Base-by-base conservation (phyloP, 2,329 filamentous ascomycete species). In the Colletotrichum musicola region DNA sequence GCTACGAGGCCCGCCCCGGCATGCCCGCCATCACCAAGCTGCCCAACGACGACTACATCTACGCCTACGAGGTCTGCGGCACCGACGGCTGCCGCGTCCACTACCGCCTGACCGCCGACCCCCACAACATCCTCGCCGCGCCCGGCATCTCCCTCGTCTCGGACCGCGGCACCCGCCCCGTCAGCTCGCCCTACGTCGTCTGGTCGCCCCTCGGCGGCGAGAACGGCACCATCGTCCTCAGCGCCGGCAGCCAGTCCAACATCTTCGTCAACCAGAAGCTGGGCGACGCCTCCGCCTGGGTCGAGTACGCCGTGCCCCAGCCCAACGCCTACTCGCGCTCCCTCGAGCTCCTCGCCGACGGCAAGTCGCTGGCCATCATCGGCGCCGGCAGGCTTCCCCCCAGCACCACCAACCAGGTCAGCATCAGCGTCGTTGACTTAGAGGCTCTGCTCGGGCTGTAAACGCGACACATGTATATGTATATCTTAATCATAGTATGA, bases 11-110 rank as follows among this genome's bases (percentile, higher is more conserved):
- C 64, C 87, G 91, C 1, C 91, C 91, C 0, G 91, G 90, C 59
- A 93, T 93, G 91, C 86, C 90, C 2, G 87, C 85, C 1, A 82
- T 93, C 7, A 82, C 85, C 3, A 74, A 83, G 73, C 83, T 93
- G 81, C 89, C 72, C 42, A 86, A 86, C 72, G 86, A 84, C 61
- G 79, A 87, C 73, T 92, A 85, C 78, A 86, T 93, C 73, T 87
- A 89, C 80, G 84, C 85, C 12, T 91, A 91, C 77, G 90, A 92
- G 75, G 88, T 87, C 70, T 87, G 87, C 59, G 85, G 77, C 18
- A 85, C 72, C 27, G 77, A 77, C 68, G 76, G 78, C 72, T 84
- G 82, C 76, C 80, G 81, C n/a, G 80, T 84, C 9, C 80, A 82
- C 77, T 85, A 84, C 77, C 78, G 79, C 22, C 71, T 85, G 54